Conservation (phyloP, 345 rosid genomes). For the Barbarea vulgaris region DNA sequence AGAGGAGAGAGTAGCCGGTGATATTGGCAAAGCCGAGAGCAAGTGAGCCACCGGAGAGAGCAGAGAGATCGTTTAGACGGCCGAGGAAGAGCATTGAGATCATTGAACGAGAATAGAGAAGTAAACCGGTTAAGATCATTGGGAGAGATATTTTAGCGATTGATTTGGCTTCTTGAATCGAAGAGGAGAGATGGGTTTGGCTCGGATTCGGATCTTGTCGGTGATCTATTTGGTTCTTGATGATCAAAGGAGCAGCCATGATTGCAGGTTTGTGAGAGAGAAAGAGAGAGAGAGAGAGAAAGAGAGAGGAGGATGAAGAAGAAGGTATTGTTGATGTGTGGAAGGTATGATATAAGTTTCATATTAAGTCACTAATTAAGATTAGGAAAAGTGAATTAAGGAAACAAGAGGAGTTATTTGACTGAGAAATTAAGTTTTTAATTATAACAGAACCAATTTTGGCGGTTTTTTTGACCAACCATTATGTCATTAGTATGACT, state of each 20-base stretch:
- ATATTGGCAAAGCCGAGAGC: conserved; percentile 89
- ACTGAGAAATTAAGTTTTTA: conserved; percentile 12
- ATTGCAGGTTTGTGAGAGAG: conserved; percentile 39
- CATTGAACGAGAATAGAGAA: conserved; percentile 79
- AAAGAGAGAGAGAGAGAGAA: conserved; percentile 21
- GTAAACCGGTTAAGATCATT: conserved; percentile 64
- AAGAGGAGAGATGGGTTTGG: conserved; percentile 37
- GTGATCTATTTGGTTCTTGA: conserved; percentile 42
- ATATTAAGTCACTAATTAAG: conserved; percentile 19
- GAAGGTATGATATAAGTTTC: conserved; percentile 34
- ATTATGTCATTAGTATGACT: conserved; percentile 38
- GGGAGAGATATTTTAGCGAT: conserved; percentile 66
- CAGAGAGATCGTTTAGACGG: conserved; percentile 62
- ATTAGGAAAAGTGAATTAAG: conserved; percentile 12
- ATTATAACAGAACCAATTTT: conserved; percentile 16
- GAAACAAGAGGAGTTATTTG: conserved; percentile 13
- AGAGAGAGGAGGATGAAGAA: conserved; percentile 12
- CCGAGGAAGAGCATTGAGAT: conserved; percentile 93
- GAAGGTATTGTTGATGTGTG: conserved; percentile 32
- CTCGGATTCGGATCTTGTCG: conserved; percentile 35
- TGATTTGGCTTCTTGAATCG: conserved; percentile 55
- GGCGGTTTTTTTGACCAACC: conserved; percentile 40
- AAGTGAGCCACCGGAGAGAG: conserved; percentile 83
- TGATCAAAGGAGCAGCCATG: conserved; percentile 48
- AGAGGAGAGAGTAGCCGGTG: conserved; percentile 86